phyloP scores from a whole-genome alignment of 225 moss, liverwort and hornwort species.

The Asterella californica region DNA sequence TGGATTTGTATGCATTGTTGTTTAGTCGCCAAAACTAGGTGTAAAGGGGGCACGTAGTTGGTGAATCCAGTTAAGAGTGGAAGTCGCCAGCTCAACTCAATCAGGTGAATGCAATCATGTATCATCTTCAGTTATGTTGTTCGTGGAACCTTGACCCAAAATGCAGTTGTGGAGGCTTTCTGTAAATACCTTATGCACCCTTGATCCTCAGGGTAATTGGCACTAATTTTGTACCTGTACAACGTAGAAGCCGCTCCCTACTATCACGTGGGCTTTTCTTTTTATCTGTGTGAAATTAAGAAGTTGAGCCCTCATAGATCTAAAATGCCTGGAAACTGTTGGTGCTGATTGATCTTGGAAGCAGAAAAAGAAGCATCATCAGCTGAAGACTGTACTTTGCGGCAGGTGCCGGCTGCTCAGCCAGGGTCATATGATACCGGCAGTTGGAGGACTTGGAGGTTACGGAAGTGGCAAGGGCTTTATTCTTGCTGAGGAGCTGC shows the following conservation, averaged over 20 bases:
- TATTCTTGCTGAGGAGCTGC: slow-evolving; percentile 80
- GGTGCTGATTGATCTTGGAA: slow-evolving; percentile 19
- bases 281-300: no score
- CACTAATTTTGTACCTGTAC: not conserved
- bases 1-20: not conserved
- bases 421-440: slow-evolving; percentile 98
- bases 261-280: not conserved
- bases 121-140: no score
- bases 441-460: slow-evolving; percentile 93
- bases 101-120: no score
- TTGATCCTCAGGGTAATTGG: not conserved
- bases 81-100: no score
- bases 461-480: slow-evolving; percentile 87
- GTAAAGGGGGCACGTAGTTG: no score
- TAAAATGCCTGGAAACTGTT: slow-evolving; percentile 16
- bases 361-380: slow-evolving; percentile 98
- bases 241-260: not conserved
- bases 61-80: no score
- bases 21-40: no score
- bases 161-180: not conserved
- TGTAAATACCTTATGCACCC: not conserved
- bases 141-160: not conserved
- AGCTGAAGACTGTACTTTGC: slow-evolving; percentile 92
- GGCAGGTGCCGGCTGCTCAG: slow-evolving; percentile 95
- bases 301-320: not conserved